Base-by-base conservation (phyloP, 495 filamentous ascomycete species). In the Viridothelium virens region DNA sequence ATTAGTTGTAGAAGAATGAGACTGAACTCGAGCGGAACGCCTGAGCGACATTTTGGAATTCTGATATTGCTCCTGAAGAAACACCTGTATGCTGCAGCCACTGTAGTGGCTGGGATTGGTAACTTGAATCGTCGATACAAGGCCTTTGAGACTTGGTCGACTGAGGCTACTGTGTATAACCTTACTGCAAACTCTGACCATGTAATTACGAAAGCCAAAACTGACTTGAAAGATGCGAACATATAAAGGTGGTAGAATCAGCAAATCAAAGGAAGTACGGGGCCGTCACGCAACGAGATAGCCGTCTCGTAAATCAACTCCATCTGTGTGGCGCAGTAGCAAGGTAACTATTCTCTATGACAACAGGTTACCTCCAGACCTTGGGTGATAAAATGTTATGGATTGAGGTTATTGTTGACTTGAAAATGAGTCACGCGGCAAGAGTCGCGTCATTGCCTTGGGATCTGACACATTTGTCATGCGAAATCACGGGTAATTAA, bases 21-120 rank as follows among this genome's bases (percentile, higher is more conserved):
- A 61, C 16, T 66, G 67, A 34, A 69, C 59, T n/a, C 74, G 72
- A 61, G 73, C 66, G 46, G 75, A 77, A 25, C 75, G 73, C 50
- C 75, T 66, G 25, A 74, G 65, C 41, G 73, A 73, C 75, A 77
- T 77, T 46, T 10, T 67, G 67, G 56, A 31, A 3, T 59, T 33
- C 36, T 59, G 53, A 14, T 59, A 4, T 6, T 14, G 5, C 18
- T 4, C 25, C 14, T 36, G 6, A 59, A 59, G 31, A 31, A 7
- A 36, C 3, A 33, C 10, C 12, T n/a, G 11, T 25, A n/a, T 16
- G 11, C 48, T 25, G 16, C 18, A 18, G 18, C 5, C 5, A 16
- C 11, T 36, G 31, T 59, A 59, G 31, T 34, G 7, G 14, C 53
- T 7, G 18, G 5, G 31, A 59, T 59, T 34, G 25, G 53, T 33